Conservation (phyloP, 768 basidiomycete species). For the Sarcodon aspratus region DNA sequence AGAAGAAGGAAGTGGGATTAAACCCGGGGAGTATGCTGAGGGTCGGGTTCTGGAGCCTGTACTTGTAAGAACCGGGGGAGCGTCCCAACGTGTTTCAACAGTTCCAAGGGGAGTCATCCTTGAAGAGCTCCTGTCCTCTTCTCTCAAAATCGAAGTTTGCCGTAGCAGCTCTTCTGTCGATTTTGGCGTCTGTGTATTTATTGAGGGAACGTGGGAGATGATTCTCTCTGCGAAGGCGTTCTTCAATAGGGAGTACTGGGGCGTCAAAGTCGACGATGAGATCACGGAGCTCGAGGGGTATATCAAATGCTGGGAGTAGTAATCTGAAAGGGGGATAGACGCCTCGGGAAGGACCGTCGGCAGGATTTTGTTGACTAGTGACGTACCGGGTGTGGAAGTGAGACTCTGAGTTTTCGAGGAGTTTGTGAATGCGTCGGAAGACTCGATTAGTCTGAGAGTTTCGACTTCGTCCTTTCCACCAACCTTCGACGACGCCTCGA, state of each 20-base stretch:
- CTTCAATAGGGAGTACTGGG: too few species aligned
- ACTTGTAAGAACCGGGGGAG: too few species aligned
- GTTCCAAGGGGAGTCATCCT: too few species aligned
- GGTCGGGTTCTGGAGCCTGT: too few species aligned
- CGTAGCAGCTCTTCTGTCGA: neutral
- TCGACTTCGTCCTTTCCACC: too few species aligned
- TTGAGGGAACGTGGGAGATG: constrained; percentile 1
- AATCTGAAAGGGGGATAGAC: neutral
- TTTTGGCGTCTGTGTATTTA: neutral
- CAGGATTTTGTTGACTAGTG: constrained; percentile 9
- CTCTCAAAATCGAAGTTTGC: too few species aligned
- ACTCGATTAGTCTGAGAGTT: neutral
- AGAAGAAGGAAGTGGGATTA: too few species aligned
- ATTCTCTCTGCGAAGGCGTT: neutral
- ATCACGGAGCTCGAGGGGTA: constrained; percentile 1
- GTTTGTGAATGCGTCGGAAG: neutral
- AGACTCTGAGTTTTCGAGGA: neutral
- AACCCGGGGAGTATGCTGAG: too few species aligned
- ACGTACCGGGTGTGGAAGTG: constrained; percentile 5
- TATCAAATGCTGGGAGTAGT: constrained; percentile 8
- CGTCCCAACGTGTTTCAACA: too few species aligned
- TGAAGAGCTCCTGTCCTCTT: too few species aligned
- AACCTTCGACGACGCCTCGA: too few species aligned
- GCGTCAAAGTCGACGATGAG: constrained; percentile 3
- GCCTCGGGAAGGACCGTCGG: constrained; percentile 12